Evolutionary conservation across 139 green algal species (phyloP).

Genomic region (Closterium sp.): DNA sequence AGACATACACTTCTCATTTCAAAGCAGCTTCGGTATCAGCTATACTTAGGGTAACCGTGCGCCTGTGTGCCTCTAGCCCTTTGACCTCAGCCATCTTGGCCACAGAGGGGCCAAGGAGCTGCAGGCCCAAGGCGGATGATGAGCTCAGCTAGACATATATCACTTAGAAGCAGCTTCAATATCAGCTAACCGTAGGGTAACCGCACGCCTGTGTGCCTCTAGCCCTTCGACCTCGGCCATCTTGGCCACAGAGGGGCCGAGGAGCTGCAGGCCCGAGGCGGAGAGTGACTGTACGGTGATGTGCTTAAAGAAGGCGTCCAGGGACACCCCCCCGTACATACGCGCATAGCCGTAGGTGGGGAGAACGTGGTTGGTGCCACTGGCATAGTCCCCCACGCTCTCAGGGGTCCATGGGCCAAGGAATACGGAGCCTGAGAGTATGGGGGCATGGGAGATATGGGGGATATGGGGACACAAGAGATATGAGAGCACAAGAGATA

Average conservation of each 20-base stretch:
- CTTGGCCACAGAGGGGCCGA: slow-evolving; percentile 85
- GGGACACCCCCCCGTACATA: slow-evolving; percentile 95
- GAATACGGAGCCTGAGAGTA: slow-evolving; percentile 78
- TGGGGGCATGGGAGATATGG: not conserved
- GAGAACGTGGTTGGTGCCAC: slow-evolving; percentile 96
- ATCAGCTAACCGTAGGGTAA: slow-evolving; percentile 62
- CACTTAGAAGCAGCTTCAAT: no score
- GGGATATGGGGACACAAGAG: no score
- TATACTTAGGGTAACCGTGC: slow-evolving; percentile 72
- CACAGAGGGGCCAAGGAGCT: slow-evolving; percentile 77
- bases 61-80: slow-evolving; percentile 87
- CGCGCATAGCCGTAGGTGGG: slow-evolving; percentile 96
- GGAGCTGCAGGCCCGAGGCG: slow-evolving; percentile 66
- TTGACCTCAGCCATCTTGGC: slow-evolving; percentile 92
- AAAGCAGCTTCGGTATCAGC: no score
- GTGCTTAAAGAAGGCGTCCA: slow-evolving; percentile 95
- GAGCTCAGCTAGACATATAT: no score
- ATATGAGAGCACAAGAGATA: no score
- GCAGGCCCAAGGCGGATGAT: slow-evolving; percentile 70
- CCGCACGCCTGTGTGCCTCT: slow-evolving; percentile 85
- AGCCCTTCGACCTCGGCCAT: slow-evolving; percentile 94
- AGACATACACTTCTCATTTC: no score
- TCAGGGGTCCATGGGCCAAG: slow-evolving; percentile 92
- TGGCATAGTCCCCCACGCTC: slow-evolving; percentile 96
- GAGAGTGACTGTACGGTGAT: slow-evolving; percentile 88